Evolutionary conservation across 768 basidiomycete genomes (phyloP).

Genomic region (Nidularia pulvinata): DNA sequence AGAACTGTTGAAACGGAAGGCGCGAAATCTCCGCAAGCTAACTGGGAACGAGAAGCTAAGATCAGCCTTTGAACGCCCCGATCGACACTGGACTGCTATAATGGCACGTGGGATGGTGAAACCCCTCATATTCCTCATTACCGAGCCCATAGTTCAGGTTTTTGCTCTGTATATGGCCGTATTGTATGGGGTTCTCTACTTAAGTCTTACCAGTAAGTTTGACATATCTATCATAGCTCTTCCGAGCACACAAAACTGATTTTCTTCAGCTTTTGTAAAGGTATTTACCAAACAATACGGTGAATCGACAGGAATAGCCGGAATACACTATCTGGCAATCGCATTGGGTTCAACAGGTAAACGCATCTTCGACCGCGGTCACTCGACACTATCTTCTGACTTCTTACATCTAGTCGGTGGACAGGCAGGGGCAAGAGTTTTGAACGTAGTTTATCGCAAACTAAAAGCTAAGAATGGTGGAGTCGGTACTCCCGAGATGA

Average conservation of each 20-base stretch:
- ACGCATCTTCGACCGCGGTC: slow-evolving; percentile 13
- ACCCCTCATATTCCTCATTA: slow-evolving; percentile 53
- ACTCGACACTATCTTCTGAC: slow-evolving; percentile 10
- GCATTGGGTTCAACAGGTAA: slow-evolving; percentile 49
- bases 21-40: slow-evolving; percentile 31
- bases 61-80: slow-evolving; percentile 37
- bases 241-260: not conserved
- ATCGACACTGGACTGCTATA: slow-evolving; percentile 39
- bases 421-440: slow-evolving; percentile 34
- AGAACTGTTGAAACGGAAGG: slow-evolving; percentile 39
- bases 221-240: not conserved
- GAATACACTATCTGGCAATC: slow-evolving; percentile 63
- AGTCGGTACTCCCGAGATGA: slow-evolving; percentile 54
- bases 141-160: slow-evolving; percentile 64
- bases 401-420: slow-evolving; percentile 24
- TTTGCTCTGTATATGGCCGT: slow-evolving; percentile 59
- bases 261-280: slow-evolving; percentile 45
- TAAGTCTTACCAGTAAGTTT: slow-evolving; percentile 33
- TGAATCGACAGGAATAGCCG: slow-evolving; percentile 48
- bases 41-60: slow-evolving; percentile 26
- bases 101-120: slow-evolving; percentile 49
- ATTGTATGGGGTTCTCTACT: slow-evolving; percentile 51
- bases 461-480: slow-evolving; percentile 47
- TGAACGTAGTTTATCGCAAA: slow-evolving; percentile 46
- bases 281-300: slow-evolving; percentile 49